Evolutionary conservation across 2,329 filamentous ascomycete species (phyloP), one percentile per base, ranked within the genome.

Genomic region (Fonsecaea pedrosoi): DNA sequence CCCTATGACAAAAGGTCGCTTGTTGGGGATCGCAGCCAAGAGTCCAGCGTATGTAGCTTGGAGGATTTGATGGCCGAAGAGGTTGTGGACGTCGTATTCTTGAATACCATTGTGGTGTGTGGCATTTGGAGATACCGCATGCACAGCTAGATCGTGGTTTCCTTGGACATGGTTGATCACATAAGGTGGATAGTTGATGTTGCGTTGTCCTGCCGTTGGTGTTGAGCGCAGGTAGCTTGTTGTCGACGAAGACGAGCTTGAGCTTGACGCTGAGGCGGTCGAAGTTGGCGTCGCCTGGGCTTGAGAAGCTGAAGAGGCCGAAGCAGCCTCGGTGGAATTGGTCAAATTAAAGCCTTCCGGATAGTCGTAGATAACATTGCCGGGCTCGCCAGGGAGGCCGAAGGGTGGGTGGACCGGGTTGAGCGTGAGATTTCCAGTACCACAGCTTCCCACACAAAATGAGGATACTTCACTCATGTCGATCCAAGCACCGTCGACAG

Each of bases 1-100:
- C 0, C 90, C 91, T 73, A 96, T 92, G 74, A 96, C 90, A 78
- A 96, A 92, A 0, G 92, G 92, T 0, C 92, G 87, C 76, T 91
- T 90, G 13, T 80, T 82, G 0, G 90, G 87, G 67, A 87, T 86
- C 18, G 91, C 82, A 1, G 82, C 76, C 2, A 89, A 80, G 37
- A 95, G 85, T 65, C 87, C 90, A 55, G 89, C 80, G 75, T 92
- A 92, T 0, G 92, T 95, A 9, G 91, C 90, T 67, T 90, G 90
- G 64, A 92, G 82, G 70, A 94, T 91, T 75, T 90, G 87, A 73
- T 91, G 85, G 0, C 91, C 91, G 73, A 84, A 94, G 0, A 95
- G 79, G 74, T 92, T 95, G 82, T 96, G 92, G 32, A 92, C 87
- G 75, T 96, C 71, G 74, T 96, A 96, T 75, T 96, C 90, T 48